Conservation (phyloP, 495 filamentous ascomycete species). For the Neurospora sp. region DNA sequence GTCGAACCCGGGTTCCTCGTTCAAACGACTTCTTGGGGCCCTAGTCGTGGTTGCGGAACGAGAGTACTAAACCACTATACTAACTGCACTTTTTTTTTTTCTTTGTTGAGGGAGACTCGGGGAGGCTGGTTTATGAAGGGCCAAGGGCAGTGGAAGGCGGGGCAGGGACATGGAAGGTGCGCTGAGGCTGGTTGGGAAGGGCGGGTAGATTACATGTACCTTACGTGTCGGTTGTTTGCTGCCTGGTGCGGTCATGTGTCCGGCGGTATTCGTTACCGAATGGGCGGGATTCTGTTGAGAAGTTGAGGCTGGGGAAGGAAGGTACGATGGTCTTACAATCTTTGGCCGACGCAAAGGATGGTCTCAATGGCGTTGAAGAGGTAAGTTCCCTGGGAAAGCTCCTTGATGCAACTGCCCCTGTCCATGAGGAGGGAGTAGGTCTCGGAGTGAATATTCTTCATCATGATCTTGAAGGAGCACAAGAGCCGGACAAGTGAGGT, state of each 20-base stretch:
- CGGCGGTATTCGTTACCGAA: neutral
- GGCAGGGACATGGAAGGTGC: neutral
- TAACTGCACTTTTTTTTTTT: neutral
- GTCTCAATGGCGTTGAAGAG: conserved; percentile 98
- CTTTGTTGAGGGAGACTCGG: neutral
- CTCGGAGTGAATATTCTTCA: conserved; percentile 99
- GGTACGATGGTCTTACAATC: neutral
- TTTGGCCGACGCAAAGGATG: conserved; percentile 76
- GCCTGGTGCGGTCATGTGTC: neutral
- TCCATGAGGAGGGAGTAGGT: conserved; percentile 98
- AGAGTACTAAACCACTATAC: neutral
- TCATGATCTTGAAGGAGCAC: conserved; percentile 92
- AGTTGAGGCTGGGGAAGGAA: neutral
- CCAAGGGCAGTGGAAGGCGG: neutral
- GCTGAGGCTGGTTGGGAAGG: neutral
- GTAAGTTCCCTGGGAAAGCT: conserved; percentile 87
- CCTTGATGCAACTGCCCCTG: conserved; percentile 99
- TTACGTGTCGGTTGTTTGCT: neutral
- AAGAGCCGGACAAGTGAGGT: neutral
- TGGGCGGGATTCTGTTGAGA: too few relatives aligned
- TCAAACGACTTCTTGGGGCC: neutral
- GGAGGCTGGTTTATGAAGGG: neutral
- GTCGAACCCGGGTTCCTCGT: neutral
- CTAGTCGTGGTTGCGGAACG: neutral
- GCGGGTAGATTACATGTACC: neutral